Conservation (phyloP, 208 protist species). For the Acanthamoeba divionensis region DNA sequence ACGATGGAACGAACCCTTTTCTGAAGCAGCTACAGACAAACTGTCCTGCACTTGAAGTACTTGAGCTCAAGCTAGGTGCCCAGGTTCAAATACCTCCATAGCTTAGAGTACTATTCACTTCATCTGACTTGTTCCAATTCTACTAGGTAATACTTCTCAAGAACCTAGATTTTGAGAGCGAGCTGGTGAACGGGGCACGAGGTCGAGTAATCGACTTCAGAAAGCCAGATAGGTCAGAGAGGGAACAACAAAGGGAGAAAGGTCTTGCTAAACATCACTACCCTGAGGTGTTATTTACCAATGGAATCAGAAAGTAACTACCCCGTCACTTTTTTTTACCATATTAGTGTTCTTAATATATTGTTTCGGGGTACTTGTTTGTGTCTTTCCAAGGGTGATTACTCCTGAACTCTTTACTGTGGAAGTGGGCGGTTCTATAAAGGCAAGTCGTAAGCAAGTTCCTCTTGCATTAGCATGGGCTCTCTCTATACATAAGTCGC, state of each 20-base stretch:
- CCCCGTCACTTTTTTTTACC: no score
- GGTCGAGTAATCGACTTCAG: constrained; percentile 52
- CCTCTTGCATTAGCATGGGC: constrained; percentile 92
- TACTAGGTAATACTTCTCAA: constrained; percentile 75
- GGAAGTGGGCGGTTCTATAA: background rate
- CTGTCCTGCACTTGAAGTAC: background rate
- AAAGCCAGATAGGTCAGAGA: background rate
- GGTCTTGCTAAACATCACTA: constrained; percentile 12
- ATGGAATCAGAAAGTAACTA: background rate
- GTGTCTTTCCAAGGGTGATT: background rate
- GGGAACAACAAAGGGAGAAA: background rate
- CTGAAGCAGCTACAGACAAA: background rate
- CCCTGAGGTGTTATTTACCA: background rate
- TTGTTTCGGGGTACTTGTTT: no score
- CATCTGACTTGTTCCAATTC: constrained; percentile 1
- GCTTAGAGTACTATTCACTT: constrained; percentile 47
- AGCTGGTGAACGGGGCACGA: constrained; percentile 71
- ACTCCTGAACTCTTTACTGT: background rate
- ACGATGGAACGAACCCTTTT: background rate
- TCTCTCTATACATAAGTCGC: constrained; percentile 94
- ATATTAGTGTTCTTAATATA: no score
- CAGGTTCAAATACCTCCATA: constrained; percentile 74
- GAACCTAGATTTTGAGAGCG: constrained; percentile 61
- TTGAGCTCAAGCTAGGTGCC: constrained; percentile 71
- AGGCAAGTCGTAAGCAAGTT: constrained; percentile 69